phyloP scores from a whole-genome alignment of 1,284 basidiomycete genomes.

The Austroboletus olivaceoglutinosus region DNA sequence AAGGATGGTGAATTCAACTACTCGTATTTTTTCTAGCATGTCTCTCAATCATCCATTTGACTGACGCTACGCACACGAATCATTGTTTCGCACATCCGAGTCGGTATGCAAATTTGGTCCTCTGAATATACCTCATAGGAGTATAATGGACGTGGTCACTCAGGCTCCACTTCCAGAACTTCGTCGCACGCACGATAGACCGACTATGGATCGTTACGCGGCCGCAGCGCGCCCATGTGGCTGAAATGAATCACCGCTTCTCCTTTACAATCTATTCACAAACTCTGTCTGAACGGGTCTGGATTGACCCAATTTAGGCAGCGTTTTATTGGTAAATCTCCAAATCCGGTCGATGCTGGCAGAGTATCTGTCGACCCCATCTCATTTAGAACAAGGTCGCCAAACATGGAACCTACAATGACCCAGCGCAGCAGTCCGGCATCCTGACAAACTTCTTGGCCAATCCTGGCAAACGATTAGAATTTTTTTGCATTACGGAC shows the following conservation, averaged over 20 bases:
- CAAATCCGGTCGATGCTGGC: neutral
- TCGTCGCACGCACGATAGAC: neutral
- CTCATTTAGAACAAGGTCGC: neutral
- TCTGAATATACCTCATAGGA: neutral
- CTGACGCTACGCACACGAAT: too few species aligned
- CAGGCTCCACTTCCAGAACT: neutral
- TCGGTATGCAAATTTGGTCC: neutral
- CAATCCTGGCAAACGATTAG: neutral
- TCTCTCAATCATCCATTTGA: too few species aligned
- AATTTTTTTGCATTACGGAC: neutral
- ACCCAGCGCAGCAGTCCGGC: neutral
- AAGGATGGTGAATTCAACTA: too few species aligned
- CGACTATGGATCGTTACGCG: neutral
- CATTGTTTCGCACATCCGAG: neutral
- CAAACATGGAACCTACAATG: neutral
- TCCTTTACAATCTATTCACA: neutral
- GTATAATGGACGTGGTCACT: neutral
- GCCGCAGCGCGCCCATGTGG: neutral
- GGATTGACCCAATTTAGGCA: neutral
- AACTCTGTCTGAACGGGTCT: neutral
- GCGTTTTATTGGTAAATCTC: slow-evolving; percentile 1
- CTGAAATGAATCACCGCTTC: neutral
- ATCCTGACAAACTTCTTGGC: neutral
- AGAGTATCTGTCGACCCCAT: neutral
- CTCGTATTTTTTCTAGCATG: too few species aligned